These are phyloP conservation scores for Aspergillus piperis DNA, from an alignment of 2,329 filamentous ascomycete species.

Conservation along the genomic window DNA sequence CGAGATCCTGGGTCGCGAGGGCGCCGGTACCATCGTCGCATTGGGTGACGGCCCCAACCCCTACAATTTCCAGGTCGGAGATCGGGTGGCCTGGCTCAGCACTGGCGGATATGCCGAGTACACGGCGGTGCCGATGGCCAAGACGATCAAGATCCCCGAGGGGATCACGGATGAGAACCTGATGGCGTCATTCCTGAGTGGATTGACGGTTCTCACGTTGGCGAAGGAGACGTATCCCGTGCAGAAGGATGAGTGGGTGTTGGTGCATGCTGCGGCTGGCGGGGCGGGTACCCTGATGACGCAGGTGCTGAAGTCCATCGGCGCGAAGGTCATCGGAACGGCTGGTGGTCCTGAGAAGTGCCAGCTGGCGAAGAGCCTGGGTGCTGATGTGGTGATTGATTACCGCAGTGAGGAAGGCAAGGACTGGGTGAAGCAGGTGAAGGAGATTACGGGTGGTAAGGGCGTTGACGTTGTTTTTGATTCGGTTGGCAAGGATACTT, in stretches of 20 bases:
- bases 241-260: constrained; percentile 74
- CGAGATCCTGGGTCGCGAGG: constrained; percentile 77
- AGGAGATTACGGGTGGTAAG: constrained; percentile 75
- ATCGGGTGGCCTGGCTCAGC: constrained; percentile 71
- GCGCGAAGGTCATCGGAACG: constrained; percentile 77
- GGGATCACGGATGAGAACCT: constrained; percentile 62
- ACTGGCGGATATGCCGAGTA: constrained; percentile 61
- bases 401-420: constrained; percentile 83
- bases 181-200: constrained; percentile 74
- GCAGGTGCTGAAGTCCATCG: constrained; percentile 71
- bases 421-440: constrained; percentile 75
- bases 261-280: constrained; percentile 83
- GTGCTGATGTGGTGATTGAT: constrained; percentile 72
- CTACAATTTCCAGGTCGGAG: constrained; percentile 62
- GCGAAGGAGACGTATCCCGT: constrained; percentile 72
- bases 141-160: constrained; percentile 65
- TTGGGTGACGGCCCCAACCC: constrained; percentile 55
- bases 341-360: constrained; percentile 73
- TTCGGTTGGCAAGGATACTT: constrained; percentile 81
- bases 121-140: constrained; percentile 53
- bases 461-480: constrained; percentile 82
- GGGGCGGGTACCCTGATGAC: constrained; percentile 75
- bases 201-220: constrained; percentile 78
- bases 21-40: constrained; percentile 68
- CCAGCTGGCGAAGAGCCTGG: constrained; percentile 64